Base-by-base conservation (phyloP, 371 early-diverging fungal genomes). In the Mycotypha africana region DNA sequence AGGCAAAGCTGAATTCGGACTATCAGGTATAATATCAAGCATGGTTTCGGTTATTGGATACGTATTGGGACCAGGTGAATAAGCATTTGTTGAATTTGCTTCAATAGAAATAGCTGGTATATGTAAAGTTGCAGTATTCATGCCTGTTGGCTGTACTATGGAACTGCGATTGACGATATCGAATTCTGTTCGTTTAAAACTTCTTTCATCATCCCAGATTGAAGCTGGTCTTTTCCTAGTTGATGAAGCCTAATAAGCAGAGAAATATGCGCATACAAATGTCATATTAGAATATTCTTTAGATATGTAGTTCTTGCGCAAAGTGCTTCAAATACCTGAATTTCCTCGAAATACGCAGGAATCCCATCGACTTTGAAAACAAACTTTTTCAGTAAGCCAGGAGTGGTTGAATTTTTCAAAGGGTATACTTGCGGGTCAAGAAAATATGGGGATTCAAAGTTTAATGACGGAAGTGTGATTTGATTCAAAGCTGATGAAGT, bases 1-100 rank as follows among this genome's bases (percentile, higher is more conserved):
- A 2, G 63, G 63, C 14, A 63, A 47, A n/a, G 59, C 63, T 31
- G 63, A 63, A 39, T 59, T 58, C 1, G 63, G 63, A 23, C 63
- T 63, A 38, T 45, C 63, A 25, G 49, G 50, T 41, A 51, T 47
- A 32, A 45, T 52, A 26, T 47, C 51, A 10, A 38, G 23, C 10
- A 21, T 36, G 2, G 51, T 24, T 1, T 38, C 47, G 32, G 51
- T 33, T 19, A 45, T 24, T n/a, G 47, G 38, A 17, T 30, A 38
- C 14, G 39, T 16, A n/a, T n/a, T n/a, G n/a, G 49, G 48, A 17
- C 42, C 54, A 38, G 48, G 48, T 21, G 48, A 21, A 20, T 25
- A 32, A 41, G 40, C 24, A 38, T 35, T 50, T 8, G 28, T 8
- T 8, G 28, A 8, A n/a, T n/a, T n/a, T n/a, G n/a, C n/a, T n/a